Conservation (phyloP, 495 filamentous ascomycete genomes). For the Trichoderma orchidacearum region DNA sequence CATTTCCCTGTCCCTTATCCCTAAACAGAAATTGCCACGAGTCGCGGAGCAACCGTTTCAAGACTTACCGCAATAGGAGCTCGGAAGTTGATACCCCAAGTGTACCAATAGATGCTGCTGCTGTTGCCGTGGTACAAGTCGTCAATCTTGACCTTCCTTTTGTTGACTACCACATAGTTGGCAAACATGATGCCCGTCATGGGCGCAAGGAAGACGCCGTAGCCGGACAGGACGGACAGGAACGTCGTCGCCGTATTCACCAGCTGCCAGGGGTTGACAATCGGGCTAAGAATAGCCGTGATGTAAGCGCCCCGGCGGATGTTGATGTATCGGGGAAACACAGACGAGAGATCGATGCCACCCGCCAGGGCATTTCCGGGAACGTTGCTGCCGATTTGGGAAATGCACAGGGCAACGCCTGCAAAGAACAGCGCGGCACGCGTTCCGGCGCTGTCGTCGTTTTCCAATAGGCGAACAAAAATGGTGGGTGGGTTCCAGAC, state of each 20-base stretch:
- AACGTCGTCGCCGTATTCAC: slow-evolving; percentile 30
- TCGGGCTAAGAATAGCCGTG: slow-evolving; percentile 22
- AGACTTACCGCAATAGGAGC: slow-evolving; percentile 18
- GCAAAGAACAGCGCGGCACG: slow-evolving; percentile 31
- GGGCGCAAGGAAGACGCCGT: slow-evolving; percentile 26
- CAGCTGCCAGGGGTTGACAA: slow-evolving; percentile 32
- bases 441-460: slow-evolving; percentile 13
- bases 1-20: too few species aligned
- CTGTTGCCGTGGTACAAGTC: slow-evolving; percentile 19
- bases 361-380: slow-evolving; percentile 9
- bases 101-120: slow-evolving; percentile 26
- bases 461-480: slow-evolving; percentile 17
- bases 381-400: slow-evolving; percentile 15
- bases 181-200: slow-evolving; percentile 25
- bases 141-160: slow-evolving; percentile 21
- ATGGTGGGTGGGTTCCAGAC: slow-evolving; percentile 26
- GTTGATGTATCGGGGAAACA: slow-evolving; percentile 29
- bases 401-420: slow-evolving; percentile 21
- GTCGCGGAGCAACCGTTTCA: too few species aligned
- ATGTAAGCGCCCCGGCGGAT: slow-evolving; percentile 30
- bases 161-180: slow-evolving; percentile 25
- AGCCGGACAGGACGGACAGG: slow-evolving; percentile 29
- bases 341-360: slow-evolving; percentile 27
- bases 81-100: slow-evolving; percentile 26
- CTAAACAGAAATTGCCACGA: too few species aligned